Conservation (phyloP, 257 asterid genomes). For the Paraleonurus japonicus region DNA sequence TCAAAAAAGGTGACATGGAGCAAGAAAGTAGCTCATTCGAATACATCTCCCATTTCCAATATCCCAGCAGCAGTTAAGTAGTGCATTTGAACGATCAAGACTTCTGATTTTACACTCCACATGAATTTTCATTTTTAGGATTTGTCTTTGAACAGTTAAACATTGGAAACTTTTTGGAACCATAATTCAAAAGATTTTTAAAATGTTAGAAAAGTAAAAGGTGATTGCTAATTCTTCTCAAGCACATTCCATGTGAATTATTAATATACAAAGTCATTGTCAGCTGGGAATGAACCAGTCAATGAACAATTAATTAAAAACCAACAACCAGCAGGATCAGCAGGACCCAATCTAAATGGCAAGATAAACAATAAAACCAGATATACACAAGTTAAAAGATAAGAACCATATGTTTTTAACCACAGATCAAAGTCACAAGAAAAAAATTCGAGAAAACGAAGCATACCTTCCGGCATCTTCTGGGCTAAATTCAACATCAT, state of each 20-base stretch:
- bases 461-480: constrained; percentile 95
- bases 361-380: background rate
- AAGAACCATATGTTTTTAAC: background rate
- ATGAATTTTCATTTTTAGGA: background rate
- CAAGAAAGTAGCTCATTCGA: no score
- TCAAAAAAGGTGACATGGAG: no score
- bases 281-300: background rate
- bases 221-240: background rate
- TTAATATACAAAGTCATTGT: background rate
- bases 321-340: background rate
- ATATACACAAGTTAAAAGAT: background rate
- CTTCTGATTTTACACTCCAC: background rate
- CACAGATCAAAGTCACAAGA: constrained; percentile 14
- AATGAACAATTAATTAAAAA: background rate
- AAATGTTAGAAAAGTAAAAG: background rate
- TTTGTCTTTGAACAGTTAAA: background rate
- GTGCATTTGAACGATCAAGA: background rate
- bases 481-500: constrained; percentile 89
- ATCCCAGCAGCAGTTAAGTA: no score
- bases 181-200: background rate
- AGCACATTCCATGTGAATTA: background rate
- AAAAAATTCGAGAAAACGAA: background rate
- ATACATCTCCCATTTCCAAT: background rate
- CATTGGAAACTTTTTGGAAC: background rate
- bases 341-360: background rate